These are phyloP conservation scores for Schizopora paradoxa DNA, from an alignment of 1,284 basidiomycete species.

Conservation along the genomic window DNA sequence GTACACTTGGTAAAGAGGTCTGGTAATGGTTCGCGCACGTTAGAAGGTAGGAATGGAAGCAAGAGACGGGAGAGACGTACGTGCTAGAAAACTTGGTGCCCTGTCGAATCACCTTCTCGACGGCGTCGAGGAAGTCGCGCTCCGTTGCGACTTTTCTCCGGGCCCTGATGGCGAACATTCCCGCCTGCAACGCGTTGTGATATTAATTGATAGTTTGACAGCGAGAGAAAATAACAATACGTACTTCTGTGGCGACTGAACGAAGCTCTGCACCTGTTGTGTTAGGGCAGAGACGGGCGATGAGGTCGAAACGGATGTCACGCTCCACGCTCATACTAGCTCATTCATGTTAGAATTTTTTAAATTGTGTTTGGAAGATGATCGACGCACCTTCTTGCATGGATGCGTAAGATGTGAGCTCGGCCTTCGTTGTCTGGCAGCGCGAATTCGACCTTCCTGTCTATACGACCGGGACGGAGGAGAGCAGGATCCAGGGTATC, in stretches of 20 bases:
- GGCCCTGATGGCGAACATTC: constrained; percentile 99
- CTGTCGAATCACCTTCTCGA: constrained; percentile 97
- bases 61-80: constrained; percentile 37
- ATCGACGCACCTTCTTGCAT: constrained; percentile 78
- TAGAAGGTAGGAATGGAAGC: constrained; percentile 2
- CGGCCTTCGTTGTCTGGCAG: constrained; percentile 95
- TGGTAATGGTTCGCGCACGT: constrained; percentile 29
- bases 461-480: constrained; percentile 92
- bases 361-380: constrained; percentile 3
- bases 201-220: constrained; percentile 5
- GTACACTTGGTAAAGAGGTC: constrained; percentile 70
- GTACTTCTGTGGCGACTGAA: constrained; percentile 92
- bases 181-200: constrained; percentile 52
- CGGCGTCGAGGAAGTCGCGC: constrained; percentile 95
- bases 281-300: constrained; percentile 95
- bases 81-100: constrained; percentile 96
- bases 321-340: constrained; percentile 94
- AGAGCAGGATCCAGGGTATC: constrained; percentile 98
- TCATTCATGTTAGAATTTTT: constrained; percentile 10
- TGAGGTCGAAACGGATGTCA: constrained; percentile 96
- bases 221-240: constrained; percentile 20
- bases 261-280: constrained; percentile 97
- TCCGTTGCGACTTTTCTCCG: constrained; percentile 96
- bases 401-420: constrained; percentile 94
- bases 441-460: constrained; percentile 94